Evolutionary conservation across 495 filamentous ascomycete species (phyloP).

Genomic region (Penicillium dipodomyicola): DNA sequence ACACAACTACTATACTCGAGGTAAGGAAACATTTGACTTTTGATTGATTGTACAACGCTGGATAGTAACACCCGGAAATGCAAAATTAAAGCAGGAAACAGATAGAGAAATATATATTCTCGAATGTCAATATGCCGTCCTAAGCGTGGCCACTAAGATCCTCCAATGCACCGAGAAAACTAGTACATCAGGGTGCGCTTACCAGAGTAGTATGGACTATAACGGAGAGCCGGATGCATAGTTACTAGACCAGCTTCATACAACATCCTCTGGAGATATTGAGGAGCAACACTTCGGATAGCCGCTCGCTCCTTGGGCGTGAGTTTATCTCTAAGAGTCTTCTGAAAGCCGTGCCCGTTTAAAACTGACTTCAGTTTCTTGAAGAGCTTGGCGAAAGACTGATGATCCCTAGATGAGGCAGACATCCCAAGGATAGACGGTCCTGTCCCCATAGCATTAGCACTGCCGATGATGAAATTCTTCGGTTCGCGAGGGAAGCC

Average conservation of each 20-base stretch:
- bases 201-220: background rate
- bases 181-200: background rate
- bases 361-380: background rate
- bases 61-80: background rate
- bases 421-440: background rate
- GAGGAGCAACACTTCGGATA: constrained; percentile 4
- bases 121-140: background rate
- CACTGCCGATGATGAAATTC: background rate
- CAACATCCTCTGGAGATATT: background rate
- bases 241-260: background rate
- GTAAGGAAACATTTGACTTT: background rate
- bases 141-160: background rate
- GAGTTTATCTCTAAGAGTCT: background rate
- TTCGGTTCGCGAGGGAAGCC: background rate
- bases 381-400: background rate
- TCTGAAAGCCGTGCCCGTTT: background rate
- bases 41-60: background rate
- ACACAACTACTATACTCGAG: background rate
- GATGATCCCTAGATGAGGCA: background rate
- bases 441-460: background rate
- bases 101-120: background rate
- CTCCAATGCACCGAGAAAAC: background rate
- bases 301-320: background rate
- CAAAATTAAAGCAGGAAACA: background rate
- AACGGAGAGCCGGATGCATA: background rate